Base-by-base conservation (phyloP, 345 rosid genomes). In the Schrenkiella parvula region DNA sequence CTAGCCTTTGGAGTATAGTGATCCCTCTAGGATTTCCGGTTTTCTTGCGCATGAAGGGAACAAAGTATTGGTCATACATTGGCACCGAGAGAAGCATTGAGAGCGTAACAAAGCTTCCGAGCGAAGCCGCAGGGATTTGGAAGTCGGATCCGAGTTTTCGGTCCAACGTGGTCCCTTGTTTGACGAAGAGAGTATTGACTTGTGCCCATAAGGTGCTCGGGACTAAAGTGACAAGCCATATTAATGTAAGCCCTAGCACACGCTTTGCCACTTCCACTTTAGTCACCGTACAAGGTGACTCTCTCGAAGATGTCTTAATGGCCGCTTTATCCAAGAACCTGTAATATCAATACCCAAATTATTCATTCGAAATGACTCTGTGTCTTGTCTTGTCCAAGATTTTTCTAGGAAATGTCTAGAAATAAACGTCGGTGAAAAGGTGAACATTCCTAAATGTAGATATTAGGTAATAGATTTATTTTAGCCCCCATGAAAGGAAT, bases 301-400 rank as follows among this genome's bases (percentile, higher is more conserved):
- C n/a, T 57, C 73, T 25, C 47, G 51, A 72, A 64, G 64, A 63
- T 43, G 82, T 80, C 75, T 80, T 86, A 62, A 86, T 74, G 57
- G 98, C 96, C 8, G 97, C 98, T 87, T 81, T 93, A 82, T 93
- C 97, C 82, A 93, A 77, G 83, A 81, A 87, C 87, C 96, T 92
- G 80, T 41, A 26, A 23, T 32, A 60, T 19, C 41, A 60, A 26
- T 15, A 41, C 23, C 39, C 54, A 59, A 3, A 59, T 22, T 17
- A 52, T 39, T 55, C 62, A 12, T 32, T 41, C 48, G 23, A 72
- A 43, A 22, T 64, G 32, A 39, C 62, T 18, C 2, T 41, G 18
- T 72, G 54, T 50, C 57, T 64, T 55, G 59, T 73, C 59, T 2
- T 44, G 12, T 47, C 72, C 34, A 55, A 65, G 12, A 19, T 46